Evolutionary conservation across 2,329 filamentous ascomycete species (phyloP).

Genomic region (Aspergillus fijiensis): DNA sequence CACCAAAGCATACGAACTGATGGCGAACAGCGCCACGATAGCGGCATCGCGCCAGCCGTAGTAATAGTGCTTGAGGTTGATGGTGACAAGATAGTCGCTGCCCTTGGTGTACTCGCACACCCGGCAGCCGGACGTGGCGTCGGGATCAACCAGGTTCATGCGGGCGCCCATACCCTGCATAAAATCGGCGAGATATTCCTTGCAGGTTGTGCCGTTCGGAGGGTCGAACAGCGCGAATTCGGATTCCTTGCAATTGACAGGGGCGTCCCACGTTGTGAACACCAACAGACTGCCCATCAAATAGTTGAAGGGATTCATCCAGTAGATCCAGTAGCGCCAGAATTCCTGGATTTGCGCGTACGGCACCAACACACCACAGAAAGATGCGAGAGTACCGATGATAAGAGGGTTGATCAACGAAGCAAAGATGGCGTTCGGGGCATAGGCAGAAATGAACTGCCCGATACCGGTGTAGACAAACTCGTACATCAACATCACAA

Average conservation of each 20-base stretch:
- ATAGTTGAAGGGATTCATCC: slow-evolving; percentile 33
- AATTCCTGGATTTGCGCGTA: slow-evolving; percentile 31
- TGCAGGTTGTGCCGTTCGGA: slow-evolving; percentile 54
- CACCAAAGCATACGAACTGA: slow-evolving; percentile 54
- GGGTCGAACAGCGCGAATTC: slow-evolving; percentile 30
- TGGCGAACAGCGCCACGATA: slow-evolving; percentile 57
- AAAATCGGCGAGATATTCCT: slow-evolving; percentile 57
- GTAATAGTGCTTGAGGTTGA: slow-evolving; percentile 62
- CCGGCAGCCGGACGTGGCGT: slow-evolving; percentile 54
- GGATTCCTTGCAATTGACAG: slow-evolving; percentile 24
- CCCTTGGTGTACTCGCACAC: slow-evolving; percentile 63
- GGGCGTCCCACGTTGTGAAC: slow-evolving; percentile 26
- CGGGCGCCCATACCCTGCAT: slow-evolving; percentile 47
- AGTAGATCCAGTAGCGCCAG: slow-evolving; percentile 37
- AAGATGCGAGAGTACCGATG: slow-evolving; percentile 47
- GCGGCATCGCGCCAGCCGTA: slow-evolving; percentile 67
- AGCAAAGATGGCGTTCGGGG: slow-evolving; percentile 65
- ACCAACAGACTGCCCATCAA: slow-evolving; percentile 31
- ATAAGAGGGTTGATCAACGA: slow-evolving; percentile 74
- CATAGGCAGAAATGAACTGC: slow-evolving; percentile 76
- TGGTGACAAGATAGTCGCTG: slow-evolving; percentile 57
- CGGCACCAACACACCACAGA: slow-evolving; percentile 33
- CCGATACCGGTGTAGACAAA: slow-evolving; percentile 70
- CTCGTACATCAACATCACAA: slow-evolving; percentile 73
- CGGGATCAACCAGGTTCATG: slow-evolving; percentile 60